Evolutionary conservation across 108 stramenopile species (phyloP).

Genomic region (Skeletonema menzelii): DNA sequence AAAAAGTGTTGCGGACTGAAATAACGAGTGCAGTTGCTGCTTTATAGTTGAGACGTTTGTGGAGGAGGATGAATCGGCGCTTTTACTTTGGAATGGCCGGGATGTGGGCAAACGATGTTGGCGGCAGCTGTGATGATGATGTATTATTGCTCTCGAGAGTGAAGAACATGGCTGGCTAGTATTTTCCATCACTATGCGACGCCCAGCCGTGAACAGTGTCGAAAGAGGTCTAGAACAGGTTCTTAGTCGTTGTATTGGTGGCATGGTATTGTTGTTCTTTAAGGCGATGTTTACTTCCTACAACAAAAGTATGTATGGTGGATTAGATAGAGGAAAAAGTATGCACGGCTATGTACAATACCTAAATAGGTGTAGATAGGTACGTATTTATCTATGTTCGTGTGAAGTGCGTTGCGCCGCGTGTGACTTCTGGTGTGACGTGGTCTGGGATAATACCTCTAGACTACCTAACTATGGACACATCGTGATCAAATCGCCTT

Average conservation of each 20-base stretch:
- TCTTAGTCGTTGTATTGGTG: neutral
- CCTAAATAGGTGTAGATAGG: too few species aligned
- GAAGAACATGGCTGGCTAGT: neutral
- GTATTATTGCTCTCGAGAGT: neutral
- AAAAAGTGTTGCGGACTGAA: conserved; percentile 10
- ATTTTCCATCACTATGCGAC: neutral
- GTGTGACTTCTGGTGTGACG: too few species aligned
- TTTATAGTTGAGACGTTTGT: neutral
- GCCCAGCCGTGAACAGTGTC: neutral
- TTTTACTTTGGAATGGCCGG: neutral
- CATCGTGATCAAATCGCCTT: too few species aligned
- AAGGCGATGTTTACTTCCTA: neutral
- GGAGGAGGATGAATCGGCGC: neutral
- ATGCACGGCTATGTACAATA: too few species aligned
- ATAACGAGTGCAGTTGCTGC: conserved; percentile 10
- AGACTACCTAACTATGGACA: too few species aligned
- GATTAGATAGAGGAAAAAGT: too few species aligned
- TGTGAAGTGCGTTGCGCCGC: too few species aligned
- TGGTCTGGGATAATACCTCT: too few species aligned
- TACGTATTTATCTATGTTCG: too few species aligned
- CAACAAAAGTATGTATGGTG: neutral
- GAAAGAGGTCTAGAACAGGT: neutral
- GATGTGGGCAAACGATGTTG: neutral
- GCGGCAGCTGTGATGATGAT: neutral
- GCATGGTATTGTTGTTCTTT: neutral